phyloP scores from a whole-genome alignment of 2,329 filamentous ascomycete species.

The Colletotrichum sansevieriae region DNA sequence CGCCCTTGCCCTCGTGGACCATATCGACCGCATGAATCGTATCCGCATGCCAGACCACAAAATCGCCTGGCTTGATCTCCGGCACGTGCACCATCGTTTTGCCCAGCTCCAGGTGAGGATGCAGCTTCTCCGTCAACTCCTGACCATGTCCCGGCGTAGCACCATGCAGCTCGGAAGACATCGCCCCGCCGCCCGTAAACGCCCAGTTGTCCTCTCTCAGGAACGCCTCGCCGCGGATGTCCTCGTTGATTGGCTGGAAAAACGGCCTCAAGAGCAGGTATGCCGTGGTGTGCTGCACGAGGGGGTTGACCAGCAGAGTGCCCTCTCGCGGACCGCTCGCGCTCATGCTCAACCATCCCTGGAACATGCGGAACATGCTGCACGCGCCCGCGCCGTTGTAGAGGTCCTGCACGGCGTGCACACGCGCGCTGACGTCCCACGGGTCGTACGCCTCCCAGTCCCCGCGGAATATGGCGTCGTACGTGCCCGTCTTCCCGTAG shows the following conservation, averaged over 20 bases:
- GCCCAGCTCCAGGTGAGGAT: slow-evolving; percentile 78
- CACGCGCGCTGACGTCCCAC: slow-evolving; percentile 80
- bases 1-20: slow-evolving; percentile 76
- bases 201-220: slow-evolving; percentile 71
- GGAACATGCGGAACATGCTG: slow-evolving; percentile 88
- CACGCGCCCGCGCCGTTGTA: slow-evolving; percentile 87
- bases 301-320: slow-evolving; percentile 84
- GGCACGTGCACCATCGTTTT: slow-evolving; percentile 80
- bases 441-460: slow-evolving; percentile 86
- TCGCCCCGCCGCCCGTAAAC: slow-evolving; percentile 60
- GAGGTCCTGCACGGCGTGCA: slow-evolving; percentile 77
- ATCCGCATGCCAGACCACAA: slow-evolving; percentile 88
- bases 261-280: slow-evolving; percentile 89
- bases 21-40: slow-evolving; percentile 87
- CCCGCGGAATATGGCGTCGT: slow-evolving; percentile 79
- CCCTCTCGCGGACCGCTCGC: slow-evolving; percentile 80
- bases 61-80: slow-evolving; percentile 77
- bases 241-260: slow-evolving; percentile 66
- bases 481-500: slow-evolving; percentile 77
- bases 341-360: slow-evolving; percentile 90
- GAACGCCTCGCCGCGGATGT: slow-evolving; percentile 49
- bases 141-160: slow-evolving; percentile 77
- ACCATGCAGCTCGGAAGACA: slow-evolving; percentile 75
- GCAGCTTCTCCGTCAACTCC: slow-evolving; percentile 73
- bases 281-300: slow-evolving; percentile 79